Base-by-base conservation (phyloP, 1,139 yeast species). In the Blastobotrys ciferrii region DNA sequence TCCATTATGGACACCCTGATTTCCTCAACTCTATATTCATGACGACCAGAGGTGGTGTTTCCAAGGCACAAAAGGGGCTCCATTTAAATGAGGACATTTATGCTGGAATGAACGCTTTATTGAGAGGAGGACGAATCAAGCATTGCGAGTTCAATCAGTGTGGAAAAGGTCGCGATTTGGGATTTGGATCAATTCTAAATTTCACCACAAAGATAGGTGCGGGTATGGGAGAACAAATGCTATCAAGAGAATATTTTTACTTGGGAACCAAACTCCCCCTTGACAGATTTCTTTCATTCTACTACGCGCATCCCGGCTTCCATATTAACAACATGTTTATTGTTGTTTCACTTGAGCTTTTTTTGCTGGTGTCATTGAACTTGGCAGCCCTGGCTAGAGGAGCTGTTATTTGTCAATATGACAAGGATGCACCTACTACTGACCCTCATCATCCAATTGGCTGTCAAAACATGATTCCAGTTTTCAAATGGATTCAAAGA, bases 161-260 rank as follows among this genome's bases (percentile, higher is more conserved):
- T 82, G 98, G 98, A 85, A 92, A 92, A 74, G 98, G 98, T 74
- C 89, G 98, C 83, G 98, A 92, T 84, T 82, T 92, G 76, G 98
- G 98, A 75, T 92, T 92, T 72, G 97, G 97, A 56, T 91, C 98
- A 37, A 89, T 92, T 79, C 81, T 92, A 77, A 92, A 92, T 74
- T 92, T 92, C 82, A 92, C 98, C 32, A 92, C 98, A 53, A 92
- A 92, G 79, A 92, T 92, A 82, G 98, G 98, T 78, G 96, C 98
- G 65, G 98, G 98, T 86, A 92, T 92, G 98, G 98, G 98, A 74
- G 98, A 92, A 74, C 98, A 92, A 74, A 91, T 92, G 94, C 77
- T 92, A 67, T 89, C 97, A 51, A 87, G 98, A 76, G 98, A 92
- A 73, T 92, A 92, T 75, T 92, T 91, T 74, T 92, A 92, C 72